Base-by-base conservation (phyloP, 768 basidiomycete species). In the Termitomyces sp. region DNA sequence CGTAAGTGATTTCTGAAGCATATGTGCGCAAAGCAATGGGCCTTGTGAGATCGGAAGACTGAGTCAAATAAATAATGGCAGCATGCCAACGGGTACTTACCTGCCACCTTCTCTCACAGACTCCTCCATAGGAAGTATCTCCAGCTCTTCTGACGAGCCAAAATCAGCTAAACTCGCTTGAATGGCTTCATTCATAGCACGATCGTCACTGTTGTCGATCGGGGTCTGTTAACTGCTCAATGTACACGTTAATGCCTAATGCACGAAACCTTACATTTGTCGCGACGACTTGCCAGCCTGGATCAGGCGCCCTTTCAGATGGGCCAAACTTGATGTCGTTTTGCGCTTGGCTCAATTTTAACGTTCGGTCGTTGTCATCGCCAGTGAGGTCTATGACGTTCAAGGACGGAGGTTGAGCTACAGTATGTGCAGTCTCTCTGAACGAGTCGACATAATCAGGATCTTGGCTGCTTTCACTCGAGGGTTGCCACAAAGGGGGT, bases 21-120 rank as follows among this genome's bases (percentile, higher is more conserved):
- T 82, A 80, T 1, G 88, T 80, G 26, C 89, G 87, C 23, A 91
- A 64, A 8, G 86, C 86, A 35, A 91, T 79, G 13, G 90, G 90
- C n/a, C 89, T 92, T 46, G 30, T 7, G 56, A 12, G 14, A 30
- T 30, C n/a, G n/a, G n/a, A 41, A 54, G 40, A 4, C 26, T 43
- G 7, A 54, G 40, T 54, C 28, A 41, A 43, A 20, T n/a, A 54
- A 43, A 20, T n/a, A 54, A 43, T 13, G 28, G 52, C 38, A 56
- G 36, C 53, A 23, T 48, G 40, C 3, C 43, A 14, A 10, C 35
- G 47, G 30, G 40, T 41, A 60, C 56, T 36, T 8, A 88, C 88
- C 85, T 77, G 55, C 82, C 80, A 60, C 80, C 82, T 62, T 84
- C 79, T 28, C 88, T 75, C 3, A 85, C 64, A 33, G 76, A 74